phyloP scores from a whole-genome alignment of 2,329 filamentous ascomycete species.

The Cercospora citrullina region DNA sequence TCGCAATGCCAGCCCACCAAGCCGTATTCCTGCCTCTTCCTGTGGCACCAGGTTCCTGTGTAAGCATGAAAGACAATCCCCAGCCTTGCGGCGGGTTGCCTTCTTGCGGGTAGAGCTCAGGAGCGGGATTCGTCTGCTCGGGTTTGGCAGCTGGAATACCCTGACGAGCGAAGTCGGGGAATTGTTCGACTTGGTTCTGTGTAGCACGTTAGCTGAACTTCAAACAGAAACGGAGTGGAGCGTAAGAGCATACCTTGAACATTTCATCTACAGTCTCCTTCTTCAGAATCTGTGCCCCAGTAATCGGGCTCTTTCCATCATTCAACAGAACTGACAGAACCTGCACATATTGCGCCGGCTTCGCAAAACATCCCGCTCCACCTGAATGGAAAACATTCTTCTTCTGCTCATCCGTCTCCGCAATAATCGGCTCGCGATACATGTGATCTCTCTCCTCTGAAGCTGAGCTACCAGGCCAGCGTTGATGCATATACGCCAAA shows the following conservation, averaged over 20 bases:
- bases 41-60: conserved; percentile 38
- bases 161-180: conserved; percentile 40
- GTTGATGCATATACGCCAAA: conserved; percentile 59
- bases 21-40: conserved; percentile 39
- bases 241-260: conserved; percentile 46
- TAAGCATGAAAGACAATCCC: conserved; percentile 52
- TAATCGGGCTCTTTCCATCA: conserved; percentile 60
- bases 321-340: conserved; percentile 65
- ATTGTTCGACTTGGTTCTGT: conserved; percentile 40
- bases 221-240: no score
- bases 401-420: conserved; percentile 47
- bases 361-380: conserved; percentile 62
- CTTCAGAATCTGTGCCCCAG: conserved; percentile 56
- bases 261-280: conserved; percentile 61
- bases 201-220: not conserved
- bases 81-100: conserved; percentile 63
- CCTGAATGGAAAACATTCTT: conserved; percentile 57
- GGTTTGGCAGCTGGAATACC: conserved; percentile 39
- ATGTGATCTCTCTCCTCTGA: conserved; percentile 52
- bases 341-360: conserved; percentile 62
- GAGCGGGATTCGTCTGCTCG: conserved; percentile 40
- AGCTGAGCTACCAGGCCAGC: conserved; percentile 42
- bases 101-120: conserved; percentile 41
- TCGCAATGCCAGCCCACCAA: conserved; percentile 40
- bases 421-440: conserved; percentile 50